These are phyloP conservation scores for Corchorus olitorius DNA, from an alignment of 345 rosid species.

Conservation along the genomic window DNA sequence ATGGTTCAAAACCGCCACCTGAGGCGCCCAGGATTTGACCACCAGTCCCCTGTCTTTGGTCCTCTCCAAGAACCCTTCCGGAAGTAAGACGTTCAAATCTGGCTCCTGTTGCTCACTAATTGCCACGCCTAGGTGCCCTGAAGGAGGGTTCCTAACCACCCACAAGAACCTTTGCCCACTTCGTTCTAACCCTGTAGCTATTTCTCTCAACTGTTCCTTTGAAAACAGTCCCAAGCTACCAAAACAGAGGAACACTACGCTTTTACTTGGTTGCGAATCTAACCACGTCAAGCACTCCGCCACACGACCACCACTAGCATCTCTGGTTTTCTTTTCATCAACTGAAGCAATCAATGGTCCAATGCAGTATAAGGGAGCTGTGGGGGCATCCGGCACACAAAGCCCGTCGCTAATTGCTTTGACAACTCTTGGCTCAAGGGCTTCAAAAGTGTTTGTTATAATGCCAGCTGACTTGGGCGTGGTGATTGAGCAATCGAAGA, in stretches of 20 bases:
- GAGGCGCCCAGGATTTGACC: slow-evolving; percentile 40
- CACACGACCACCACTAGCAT: background rate
- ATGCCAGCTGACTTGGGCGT: slow-evolving; percentile 35
- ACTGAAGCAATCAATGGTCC: slow-evolving; percentile 30
- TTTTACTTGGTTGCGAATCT: slow-evolving; percentile 44
- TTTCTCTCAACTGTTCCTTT: slow-evolving; percentile 37
- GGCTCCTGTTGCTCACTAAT: background rate
- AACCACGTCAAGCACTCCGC: slow-evolving; percentile 48
- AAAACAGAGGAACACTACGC: slow-evolving; percentile 58
- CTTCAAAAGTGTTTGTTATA: slow-evolving; percentile 37
- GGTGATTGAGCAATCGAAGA: slow-evolving; percentile 18
- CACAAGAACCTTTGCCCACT: slow-evolving; percentile 45
- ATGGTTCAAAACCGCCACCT: slow-evolving; percentile 28
- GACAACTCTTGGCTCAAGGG: slow-evolving; percentile 30
- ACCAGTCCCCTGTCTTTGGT: slow-evolving; percentile 31
- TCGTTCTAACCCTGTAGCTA: slow-evolving; percentile 43
- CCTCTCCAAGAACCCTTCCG: slow-evolving; percentile 41
- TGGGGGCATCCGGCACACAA: slow-evolving; percentile 23
- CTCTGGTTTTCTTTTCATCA: background rate
- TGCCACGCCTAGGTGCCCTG: background rate
- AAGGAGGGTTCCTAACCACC: slow-evolving; percentile 43
- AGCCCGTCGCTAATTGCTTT: slow-evolving; percentile 32
- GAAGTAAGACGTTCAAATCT: slow-evolving; percentile 27
- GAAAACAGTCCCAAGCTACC: slow-evolving; percentile 65
- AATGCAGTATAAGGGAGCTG: slow-evolving; percentile 39